Base-by-base conservation (phyloP, 2,329 filamentous ascomycete genomes). In the Hypoxylon sp. region DNA sequence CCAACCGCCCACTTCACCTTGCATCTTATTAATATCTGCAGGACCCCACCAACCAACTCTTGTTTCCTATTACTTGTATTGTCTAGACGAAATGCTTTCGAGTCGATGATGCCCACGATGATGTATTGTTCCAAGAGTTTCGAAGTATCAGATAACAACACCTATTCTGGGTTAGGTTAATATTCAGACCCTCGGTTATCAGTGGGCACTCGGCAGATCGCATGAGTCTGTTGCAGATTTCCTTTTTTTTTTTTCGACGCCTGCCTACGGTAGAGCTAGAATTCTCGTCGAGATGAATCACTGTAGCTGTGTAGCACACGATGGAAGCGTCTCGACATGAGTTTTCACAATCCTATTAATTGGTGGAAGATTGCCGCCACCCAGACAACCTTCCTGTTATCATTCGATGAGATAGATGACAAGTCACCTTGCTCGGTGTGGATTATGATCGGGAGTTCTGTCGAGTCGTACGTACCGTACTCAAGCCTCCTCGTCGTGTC, bases 71-170 rank as follows among this genome's bases (percentile, higher is more conserved):
- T 35, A n/a, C 48, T 33, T 26, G 31, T 54, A 22, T 33, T 11
- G 37, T 47, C 26, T 13, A 31, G 31, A 35, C 42, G 33, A 42
- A 58, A 51, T 29, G 44, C 8, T 55, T 26, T 59, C 44, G 31
- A 60, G 51, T 65, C 57, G 47, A 65, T 67, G 35, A 67, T 67
- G 39, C 53, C 59, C 52, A 62, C 57, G 55, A 70, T 64, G 55
- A 59, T 59, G 33, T 53, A 33, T 44, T 46, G 33, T 63, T 69
- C 35, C 8, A 55, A 52, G 54, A 29, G 17, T 44, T 51, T 42
- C 47, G 35, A 51, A 55, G 42, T n/a, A 33, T 57, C 47, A 17
- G n/a, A 44, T 47, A 51, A 39, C 9, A 8, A 39, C 31, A 26
- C 33, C 58, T 39, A 14, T 11, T 59, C 54, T 52, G 13, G 44